Base-by-base conservation (phyloP, 108 stramenopile genomes). In the Parietichytrium sp. region DNA sequence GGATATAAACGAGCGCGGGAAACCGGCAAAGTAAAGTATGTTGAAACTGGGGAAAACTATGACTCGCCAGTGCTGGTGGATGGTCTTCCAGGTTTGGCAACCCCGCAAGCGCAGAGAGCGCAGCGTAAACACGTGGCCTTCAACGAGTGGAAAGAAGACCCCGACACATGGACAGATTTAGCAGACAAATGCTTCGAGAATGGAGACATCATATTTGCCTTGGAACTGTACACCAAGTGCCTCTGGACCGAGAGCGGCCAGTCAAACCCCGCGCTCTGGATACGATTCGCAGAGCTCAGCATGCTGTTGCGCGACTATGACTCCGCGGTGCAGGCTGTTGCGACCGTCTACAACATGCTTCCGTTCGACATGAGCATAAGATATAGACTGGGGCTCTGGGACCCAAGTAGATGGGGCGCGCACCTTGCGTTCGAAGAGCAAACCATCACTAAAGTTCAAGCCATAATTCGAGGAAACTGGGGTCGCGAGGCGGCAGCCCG, bases 371-470 rank as follows among this genome's bases (percentile, higher is more conserved):
- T 72, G 20, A 45, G 42, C 20, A 16, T 72, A 2, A 33, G 61
- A 6, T 7, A 15, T 20, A 16, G 42, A 6, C 61, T 72, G n/a
- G 61, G 61, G 6, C 6, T 27, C 10, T 72, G 61, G 61, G 61
- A 72, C 45, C 61, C 61, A 0, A 15, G 20, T 10, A 42, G 61
- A 6, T 72, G 61, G 61, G 61, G 61, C 33, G 61, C 3, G 15
- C 61, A 72, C 61, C 36, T 72, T 72, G 61, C 61, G 13, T 42
- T 72, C 42, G 61, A 72, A 72, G 61, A 72, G 42, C n/a, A 33
- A 0, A 72, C 61, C 33, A 72, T 72, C 20, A 72, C 61, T 42
- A 72, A 72, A 42, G 61, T 72, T 27, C 61, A 72, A 27, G 61
- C 61, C 0, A 7, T 2, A 23, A 7, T 72, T 8, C 61, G 61